Percentiles rank a stretch among this genome's conserved stretches.
Conservation (phyloP, 148 eudicot genomes). For the Tetragonia tetragonoides region DNA sequence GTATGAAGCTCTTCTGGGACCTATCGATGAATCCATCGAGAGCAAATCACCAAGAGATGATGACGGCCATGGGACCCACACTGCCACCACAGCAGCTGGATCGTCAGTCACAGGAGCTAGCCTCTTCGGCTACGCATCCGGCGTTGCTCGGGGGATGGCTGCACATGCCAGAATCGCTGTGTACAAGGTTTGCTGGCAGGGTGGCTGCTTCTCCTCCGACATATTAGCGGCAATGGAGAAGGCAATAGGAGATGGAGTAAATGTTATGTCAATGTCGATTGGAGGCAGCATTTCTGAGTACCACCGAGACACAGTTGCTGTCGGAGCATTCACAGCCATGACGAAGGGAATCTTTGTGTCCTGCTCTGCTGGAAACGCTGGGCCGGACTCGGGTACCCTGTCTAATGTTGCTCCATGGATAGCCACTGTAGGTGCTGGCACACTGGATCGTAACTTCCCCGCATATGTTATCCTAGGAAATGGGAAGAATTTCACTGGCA, state of each 20-base stretch:
- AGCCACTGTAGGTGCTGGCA: constrained; percentile 81
- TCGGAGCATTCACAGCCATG: constrained; percentile 73
- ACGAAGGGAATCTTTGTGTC: constrained; percentile 65
- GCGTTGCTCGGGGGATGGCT: constrained; percentile 89
- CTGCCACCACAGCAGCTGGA: constrained; percentile 83
- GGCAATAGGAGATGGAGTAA: constrained; percentile 73
- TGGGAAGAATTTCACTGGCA: constrained; percentile 60
- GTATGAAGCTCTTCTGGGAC: constrained; percentile 63
- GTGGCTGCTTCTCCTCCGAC: constrained; percentile 72
- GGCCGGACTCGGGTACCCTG: constrained; percentile 56
- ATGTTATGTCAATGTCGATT: constrained; percentile 67
- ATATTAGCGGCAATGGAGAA: constrained; percentile 80
- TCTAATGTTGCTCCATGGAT: constrained; percentile 94
- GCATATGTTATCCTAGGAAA: constrained; percentile 57
- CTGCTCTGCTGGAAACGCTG: constrained; percentile 76
- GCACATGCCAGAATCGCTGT: constrained; percentile 61
- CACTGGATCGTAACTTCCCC: constrained; percentile 79
- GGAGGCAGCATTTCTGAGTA: constrained; percentile 64
- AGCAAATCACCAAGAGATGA: constrained; percentile 82
- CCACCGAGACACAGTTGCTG: constrained; percentile 53
- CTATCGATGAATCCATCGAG: constrained; percentile 54
- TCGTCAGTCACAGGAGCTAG: constrained; percentile 59
- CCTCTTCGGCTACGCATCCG: constrained; percentile 67
- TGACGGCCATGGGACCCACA: constrained; percentile 95
- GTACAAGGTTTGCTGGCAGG: constrained; percentile 78